A percentile compares a stretch with the other conserved stretches of the same genome.
phyloP scores from a whole-genome alignment of 1,284 basidiomycete genomes.

The Ustilago cynodontis region DNA sequence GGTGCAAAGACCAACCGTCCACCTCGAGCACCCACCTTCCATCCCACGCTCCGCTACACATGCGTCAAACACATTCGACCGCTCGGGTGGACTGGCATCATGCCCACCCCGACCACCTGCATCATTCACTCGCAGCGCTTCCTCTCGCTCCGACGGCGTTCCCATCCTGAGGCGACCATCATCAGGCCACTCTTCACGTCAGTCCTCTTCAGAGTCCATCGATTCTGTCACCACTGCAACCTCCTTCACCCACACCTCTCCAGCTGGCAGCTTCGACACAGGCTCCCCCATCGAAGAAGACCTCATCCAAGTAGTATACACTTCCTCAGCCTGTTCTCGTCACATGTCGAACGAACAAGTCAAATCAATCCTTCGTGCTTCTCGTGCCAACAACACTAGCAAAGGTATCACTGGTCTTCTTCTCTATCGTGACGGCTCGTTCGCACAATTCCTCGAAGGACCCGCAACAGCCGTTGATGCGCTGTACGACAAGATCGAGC shows the following conservation, averaged over 20 bases:
- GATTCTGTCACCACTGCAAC: conserved; percentile 19
- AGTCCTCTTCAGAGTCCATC: conserved; percentile 45
- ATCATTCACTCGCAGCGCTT: conserved; percentile 29
- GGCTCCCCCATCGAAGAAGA: conserved; percentile 18
- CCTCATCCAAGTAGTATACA: conserved; percentile 53
- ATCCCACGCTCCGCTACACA: conserved; percentile 16
- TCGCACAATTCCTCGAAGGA: conserved; percentile 55
- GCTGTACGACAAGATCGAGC: conserved; percentile 40
- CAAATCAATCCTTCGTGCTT: conserved; percentile 30
- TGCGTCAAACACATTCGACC: not conserved
- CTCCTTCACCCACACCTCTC: conserved; percentile 16
- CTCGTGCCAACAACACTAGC: conserved; percentile 39
- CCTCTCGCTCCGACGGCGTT: conserved; percentile 14
- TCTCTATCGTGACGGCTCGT: conserved; percentile 51
- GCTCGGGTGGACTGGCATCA: not conserved
- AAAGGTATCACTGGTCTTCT: conserved; percentile 44
- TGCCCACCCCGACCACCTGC: conserved; percentile 29
- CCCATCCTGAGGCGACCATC: conserved; percentile 19
- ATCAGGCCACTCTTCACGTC: conserved; percentile 35
- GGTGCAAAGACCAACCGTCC: conserved; percentile 22
- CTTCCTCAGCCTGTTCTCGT: conserved; percentile 40
- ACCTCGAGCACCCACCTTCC: conserved; percentile 33
- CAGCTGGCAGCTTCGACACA: conserved; percentile 9
- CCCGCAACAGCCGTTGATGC: conserved; percentile 33
- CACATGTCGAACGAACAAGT: conserved; percentile 32